Conservation (phyloP, 2,329 filamentous ascomycete species). For the Beauveria sp. region DNA sequence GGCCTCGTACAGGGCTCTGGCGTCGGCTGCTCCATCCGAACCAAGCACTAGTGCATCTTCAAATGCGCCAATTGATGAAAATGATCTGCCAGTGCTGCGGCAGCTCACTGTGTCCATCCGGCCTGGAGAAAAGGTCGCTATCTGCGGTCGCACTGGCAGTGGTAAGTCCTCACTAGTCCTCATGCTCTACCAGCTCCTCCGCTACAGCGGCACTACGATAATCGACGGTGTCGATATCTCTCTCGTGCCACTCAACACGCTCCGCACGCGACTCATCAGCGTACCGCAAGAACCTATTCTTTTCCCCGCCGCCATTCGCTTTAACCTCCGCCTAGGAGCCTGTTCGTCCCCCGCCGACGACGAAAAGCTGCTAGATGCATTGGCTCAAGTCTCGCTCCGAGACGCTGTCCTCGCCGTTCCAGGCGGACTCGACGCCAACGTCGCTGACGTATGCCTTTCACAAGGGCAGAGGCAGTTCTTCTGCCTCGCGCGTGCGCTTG, state of each 20-base stretch:
- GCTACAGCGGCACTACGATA: neutral
- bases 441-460: too few species aligned
- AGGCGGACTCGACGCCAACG: too few species aligned
- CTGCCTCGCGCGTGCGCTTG: too few species aligned
- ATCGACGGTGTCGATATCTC: conserved; percentile 10
- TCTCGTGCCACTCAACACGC: conserved; percentile 6
- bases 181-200: neutral
- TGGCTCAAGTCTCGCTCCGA: too few species aligned
- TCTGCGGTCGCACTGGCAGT: neutral
- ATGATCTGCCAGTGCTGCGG: conserved; percentile 16
- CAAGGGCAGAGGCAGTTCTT: neutral
- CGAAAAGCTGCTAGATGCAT: too few species aligned
- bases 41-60: too few species aligned
- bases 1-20: neutral
- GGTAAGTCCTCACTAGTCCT: too few species aligned
- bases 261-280: conserved; percentile 13
- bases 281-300: conserved; percentile 13
- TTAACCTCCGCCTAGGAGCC: neutral
- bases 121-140: conserved; percentile 14
- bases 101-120: conserved; percentile 21
- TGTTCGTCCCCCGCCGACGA: too few species aligned
- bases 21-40: neutral
- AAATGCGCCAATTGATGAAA: neutral
- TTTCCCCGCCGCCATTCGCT: neutral
- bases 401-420: too few species aligned